A percentile compares a stretch with the other conserved stretches of the same genome.
Evolutionary conservation across 441 rosid species (phyloP).

Genomic region (Erodium trifolium): DNA sequence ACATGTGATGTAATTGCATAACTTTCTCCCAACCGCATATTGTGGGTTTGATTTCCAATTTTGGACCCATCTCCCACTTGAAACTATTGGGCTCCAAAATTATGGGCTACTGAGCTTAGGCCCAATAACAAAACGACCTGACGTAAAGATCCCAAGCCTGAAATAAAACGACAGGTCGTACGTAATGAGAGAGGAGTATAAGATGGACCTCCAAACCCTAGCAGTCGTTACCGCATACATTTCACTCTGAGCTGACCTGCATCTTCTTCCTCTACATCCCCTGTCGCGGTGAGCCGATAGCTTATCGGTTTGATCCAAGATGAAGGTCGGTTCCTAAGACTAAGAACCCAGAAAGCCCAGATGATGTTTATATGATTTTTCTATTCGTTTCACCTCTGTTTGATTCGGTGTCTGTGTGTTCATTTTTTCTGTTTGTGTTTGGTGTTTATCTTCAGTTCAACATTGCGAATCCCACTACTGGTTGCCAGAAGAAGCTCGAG

Average conservation of each 20-base stretch:
- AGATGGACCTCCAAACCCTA: neutral
- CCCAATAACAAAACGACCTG: neutral
- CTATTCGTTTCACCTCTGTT: neutral
- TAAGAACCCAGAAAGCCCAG: neutral
- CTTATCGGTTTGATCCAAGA: neutral
- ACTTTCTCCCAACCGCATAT: no score
- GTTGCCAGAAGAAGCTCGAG: conserved; percentile 56
- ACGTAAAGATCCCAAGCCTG: neutral
- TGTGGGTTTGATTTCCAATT: no score
- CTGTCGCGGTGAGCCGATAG: neutral
- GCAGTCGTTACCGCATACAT: neutral
- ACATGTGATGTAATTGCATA: no score
- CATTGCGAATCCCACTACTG: conserved; percentile 55
- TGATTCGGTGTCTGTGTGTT: no score
- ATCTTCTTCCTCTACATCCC: neutral
- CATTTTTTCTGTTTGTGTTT: neutral
- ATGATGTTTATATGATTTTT: neutral
- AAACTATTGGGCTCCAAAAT: no score
- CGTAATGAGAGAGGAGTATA: neutral
- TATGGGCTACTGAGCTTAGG: conserved; percentile 11
- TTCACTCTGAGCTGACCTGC: neutral
- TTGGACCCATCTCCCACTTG: no score
- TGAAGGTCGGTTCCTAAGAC: neutral
- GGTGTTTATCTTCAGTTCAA: conserved; percentile 34
- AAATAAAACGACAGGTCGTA: neutral